Base-by-base conservation (phyloP, 1,284 basidiomycete genomes). In the Boletellus deceptivus region DNA sequence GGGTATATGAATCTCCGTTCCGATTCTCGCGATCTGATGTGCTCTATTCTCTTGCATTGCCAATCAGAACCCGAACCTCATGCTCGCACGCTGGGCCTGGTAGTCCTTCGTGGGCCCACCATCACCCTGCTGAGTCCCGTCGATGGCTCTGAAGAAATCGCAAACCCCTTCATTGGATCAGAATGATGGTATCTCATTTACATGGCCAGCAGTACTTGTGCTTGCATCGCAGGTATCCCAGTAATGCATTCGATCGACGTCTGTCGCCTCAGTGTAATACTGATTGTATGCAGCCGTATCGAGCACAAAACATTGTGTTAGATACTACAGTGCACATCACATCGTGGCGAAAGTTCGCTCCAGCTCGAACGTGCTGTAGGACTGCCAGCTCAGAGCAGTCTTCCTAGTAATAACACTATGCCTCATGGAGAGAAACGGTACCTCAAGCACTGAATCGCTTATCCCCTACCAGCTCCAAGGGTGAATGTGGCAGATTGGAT, bases 111-210 rank as follows among this genome's bases (percentile, higher is more conserved):
- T 46, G 94, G 94, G 14, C 94, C 94, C 1, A 95, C 93, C 53
- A 88, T 98, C 62, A 93, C 92, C 0, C 79, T 98, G 6, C 78
- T 97, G 55, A 94, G 90, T 65, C 94, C 94, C 1, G 89, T 94
- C 11, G 94, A 98, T 61, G 94, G 94, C 51, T 93, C 84, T 48
- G 91, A 91, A 69, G 91, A 93, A 68, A 93, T 93, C 52, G 84
- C 86, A 13, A 93, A 93, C 65, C 91, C 91, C 2, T 93, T 93
- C 72, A 60, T 81, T 20, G 67, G 74, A 11, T 77, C 78, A 55
- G 80, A 81, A 55, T 77, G 55, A 69, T 18, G 4, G 11, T 35
- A 8, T 45, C 31, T 39, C 18, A 10, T 9, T 33, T 14, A 17
- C 27, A 13, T 39, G 36, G 49, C 27, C 43, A 49, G 25, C 40